Base-by-base conservation (phyloP, 192 early-diverging fungal species). In the Coemansia asiatica region DNA sequence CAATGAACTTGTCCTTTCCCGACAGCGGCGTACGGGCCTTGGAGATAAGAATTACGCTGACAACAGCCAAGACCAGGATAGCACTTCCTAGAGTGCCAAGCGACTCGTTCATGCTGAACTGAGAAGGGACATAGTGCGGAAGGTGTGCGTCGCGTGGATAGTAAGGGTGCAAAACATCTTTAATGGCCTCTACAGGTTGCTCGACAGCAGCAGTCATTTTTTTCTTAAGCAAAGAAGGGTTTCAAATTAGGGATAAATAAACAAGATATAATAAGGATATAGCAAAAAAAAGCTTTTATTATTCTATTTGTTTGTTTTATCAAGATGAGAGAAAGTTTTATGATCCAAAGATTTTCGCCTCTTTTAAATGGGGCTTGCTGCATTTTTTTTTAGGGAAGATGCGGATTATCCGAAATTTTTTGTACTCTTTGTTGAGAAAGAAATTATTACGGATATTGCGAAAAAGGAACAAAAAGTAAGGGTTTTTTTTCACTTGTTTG, bases 1-100 rank as follows among this genome's bases (percentile, higher is more conserved):
- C 90, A 12, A 88, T 72, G 19, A 85, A 38, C 49, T 79, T 82
- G 60, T 83, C 82, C 61, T 72, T 67, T 61, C 62, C 60, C 36
- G 74, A 38, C 18, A 74, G 54, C 31, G 66, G 38, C 13, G 62
- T 60, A 29, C 58, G 68, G 2, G 74, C 64, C 10, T 53, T 67
- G 35, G 57, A 28, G 47, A 81, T 72, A 4, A 76, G 67, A 1
- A 81, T 13, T 1, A 22, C 44, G 46, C 63, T 70, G n/a, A 69
- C 16, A 0, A 76, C 48, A 16, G 61, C 60, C 46, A 76, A 10
- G 26, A 50, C 51, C 0, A 47, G 60, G 5, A 81, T 29, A 15
- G 69, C 66, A 18, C 67, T 46, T 28, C 79, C 74, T 3, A 81
- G 66, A n/a, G 71, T 69, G 8, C 27, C 33, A 18, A 81, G 66